These are phyloP conservation scores for Chaetomium strumarium DNA, from an alignment of 2,329 filamentous ascomycete species.

Conservation along the genomic window DNA sequence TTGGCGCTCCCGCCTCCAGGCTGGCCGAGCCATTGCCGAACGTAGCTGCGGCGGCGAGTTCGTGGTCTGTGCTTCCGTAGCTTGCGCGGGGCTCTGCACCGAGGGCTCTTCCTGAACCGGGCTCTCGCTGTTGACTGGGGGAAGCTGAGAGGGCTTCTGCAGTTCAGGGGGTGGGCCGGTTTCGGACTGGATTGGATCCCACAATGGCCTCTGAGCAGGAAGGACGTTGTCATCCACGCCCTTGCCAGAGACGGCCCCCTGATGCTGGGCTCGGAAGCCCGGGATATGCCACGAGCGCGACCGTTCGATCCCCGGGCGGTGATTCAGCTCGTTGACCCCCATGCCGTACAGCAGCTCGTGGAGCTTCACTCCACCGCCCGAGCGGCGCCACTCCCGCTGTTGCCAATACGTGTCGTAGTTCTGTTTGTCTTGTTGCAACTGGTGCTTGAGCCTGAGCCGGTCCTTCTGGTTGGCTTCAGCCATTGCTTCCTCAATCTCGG, in stretches of 20 bases:
- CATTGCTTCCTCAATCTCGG: constrained; percentile 15
- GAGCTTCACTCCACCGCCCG: constrained; percentile 1
- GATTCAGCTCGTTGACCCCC: constrained; percentile 10
- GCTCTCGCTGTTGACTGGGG: too few species aligned
- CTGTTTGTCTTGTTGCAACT: constrained; percentile 1
- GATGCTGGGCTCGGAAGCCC: not conserved
- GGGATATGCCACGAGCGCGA: not conserved
- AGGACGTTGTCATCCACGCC: too few species aligned
- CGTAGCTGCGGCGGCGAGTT: not conserved
- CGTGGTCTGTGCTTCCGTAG: not conserved
- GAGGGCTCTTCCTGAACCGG: too few species aligned
- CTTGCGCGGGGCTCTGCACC: too few species aligned
- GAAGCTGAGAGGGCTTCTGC: too few species aligned
- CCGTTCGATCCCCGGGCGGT: not conserved
- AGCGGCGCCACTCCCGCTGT: constrained; percentile 3
- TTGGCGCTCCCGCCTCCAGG: not conserved
- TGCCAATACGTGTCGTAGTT: constrained; percentile 2
- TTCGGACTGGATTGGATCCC: too few species aligned
- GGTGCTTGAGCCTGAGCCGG: not conserved
- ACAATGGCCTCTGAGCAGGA: too few species aligned
- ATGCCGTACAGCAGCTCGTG: constrained; percentile 2
- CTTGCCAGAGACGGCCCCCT: too few species aligned
- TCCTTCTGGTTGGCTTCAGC: constrained; percentile 8
- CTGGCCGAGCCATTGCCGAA: not conserved
- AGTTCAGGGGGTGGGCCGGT: too few species aligned